phyloP scores from a whole-genome alignment of 495 filamentous ascomycete genomes.

The Aspergillus nanangensis region DNA sequence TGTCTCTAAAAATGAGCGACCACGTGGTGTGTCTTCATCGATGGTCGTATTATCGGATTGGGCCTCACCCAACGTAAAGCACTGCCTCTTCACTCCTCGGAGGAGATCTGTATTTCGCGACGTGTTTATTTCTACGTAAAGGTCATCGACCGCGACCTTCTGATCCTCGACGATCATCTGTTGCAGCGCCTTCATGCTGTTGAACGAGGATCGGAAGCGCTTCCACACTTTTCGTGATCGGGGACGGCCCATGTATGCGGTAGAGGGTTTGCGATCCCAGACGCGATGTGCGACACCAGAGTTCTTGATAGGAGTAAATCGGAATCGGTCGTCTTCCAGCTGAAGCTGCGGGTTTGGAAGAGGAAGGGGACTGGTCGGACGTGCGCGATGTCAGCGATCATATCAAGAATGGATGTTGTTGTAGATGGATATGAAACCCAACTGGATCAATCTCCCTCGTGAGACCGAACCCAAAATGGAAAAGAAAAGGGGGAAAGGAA shows the following conservation, averaged over 20 bases:
- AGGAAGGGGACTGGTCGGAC: background rate
- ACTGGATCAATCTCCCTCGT: too few species aligned
- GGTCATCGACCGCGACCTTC: slow-evolving; percentile 15
- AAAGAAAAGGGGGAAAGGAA: background rate
- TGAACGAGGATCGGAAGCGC: slow-evolving; percentile 38
- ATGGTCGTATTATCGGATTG: slow-evolving; percentile 6
- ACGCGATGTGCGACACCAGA: slow-evolving; percentile 34
- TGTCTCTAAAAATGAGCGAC: slow-evolving; percentile 37
- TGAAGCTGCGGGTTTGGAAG: slow-evolving; percentile 1
- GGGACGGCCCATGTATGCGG: slow-evolving; percentile 36
- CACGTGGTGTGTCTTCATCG: slow-evolving; percentile 11
- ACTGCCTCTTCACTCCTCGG: slow-evolving; percentile 45
- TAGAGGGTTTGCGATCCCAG: slow-evolving; percentile 55
- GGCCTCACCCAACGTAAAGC: slow-evolving; percentile 20
- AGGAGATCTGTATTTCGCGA: slow-evolving; percentile 22
- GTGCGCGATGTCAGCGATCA: background rate
- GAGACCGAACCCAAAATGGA: too few species aligned
- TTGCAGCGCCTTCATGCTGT: slow-evolving; percentile 34
- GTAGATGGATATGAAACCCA: too few species aligned
- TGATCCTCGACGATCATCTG: slow-evolving; percentile 19
- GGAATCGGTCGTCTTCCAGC: slow-evolving; percentile 24
- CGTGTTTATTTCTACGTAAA: slow-evolving; percentile 30
- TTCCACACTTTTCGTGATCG: slow-evolving; percentile 51
- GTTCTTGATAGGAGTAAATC: slow-evolving; percentile 33
- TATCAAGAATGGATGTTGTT: background rate